These are phyloP conservation scores for Aquilaria sinensis DNA, from an alignment of 345 rosid species.

Conservation along the genomic window DNA sequence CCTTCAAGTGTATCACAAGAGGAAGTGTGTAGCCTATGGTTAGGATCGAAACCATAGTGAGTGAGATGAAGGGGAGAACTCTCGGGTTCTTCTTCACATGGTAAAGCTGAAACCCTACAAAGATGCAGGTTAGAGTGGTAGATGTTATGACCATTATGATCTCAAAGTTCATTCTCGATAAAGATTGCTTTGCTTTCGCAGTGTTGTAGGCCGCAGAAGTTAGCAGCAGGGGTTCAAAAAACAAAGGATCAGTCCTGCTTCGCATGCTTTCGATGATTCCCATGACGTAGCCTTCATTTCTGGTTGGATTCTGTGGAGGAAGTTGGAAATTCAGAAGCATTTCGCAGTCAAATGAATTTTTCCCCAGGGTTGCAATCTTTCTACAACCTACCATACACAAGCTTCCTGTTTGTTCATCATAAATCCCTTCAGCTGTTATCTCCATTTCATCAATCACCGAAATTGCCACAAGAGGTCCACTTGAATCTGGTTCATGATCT, in stretches of 20 bases:
- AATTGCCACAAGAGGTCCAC: neutral
- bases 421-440: conserved; percentile 41
- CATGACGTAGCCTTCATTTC: conserved; percentile 9
- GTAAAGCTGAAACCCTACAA: conserved; percentile 29
- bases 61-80: conserved; percentile 31
- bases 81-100: conserved; percentile 29
- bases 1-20: conserved; percentile 32
- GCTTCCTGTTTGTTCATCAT: conserved; percentile 29
- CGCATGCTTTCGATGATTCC: conserved; percentile 37
- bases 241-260: conserved; percentile 25
- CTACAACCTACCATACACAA: conserved; percentile 48
- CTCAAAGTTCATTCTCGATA: conserved; percentile 45
- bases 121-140: conserved; percentile 32
- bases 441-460: neutral
- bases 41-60: conserved; percentile 37
- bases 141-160: conserved; percentile 31
- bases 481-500: too few species aligned
- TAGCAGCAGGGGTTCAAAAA: conserved; percentile 20
- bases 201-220: conserved; percentile 16
- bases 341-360: conserved; percentile 27
- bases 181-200: conserved; percentile 8
- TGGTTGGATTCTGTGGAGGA: conserved; percentile 31
- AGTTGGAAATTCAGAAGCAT: conserved; percentile 29
- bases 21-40: conserved; percentile 34
- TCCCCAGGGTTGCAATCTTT: neutral